Base-by-base conservation (phyloP, 2,329 filamentous ascomycete genomes). In the Cladosporium phlei region DNA sequence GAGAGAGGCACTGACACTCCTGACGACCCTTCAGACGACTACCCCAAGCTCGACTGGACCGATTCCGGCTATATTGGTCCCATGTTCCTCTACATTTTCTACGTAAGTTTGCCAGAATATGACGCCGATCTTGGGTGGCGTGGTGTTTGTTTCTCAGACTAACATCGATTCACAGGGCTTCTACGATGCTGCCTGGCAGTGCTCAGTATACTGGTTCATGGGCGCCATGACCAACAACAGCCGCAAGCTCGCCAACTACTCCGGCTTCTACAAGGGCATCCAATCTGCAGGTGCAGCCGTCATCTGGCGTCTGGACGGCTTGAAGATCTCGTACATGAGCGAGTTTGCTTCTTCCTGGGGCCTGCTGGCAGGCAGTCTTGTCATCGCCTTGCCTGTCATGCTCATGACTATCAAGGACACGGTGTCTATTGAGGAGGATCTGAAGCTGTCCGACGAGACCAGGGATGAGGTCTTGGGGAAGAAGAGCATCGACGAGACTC, bases 151-250 rank as follows among this genome's bases (percentile, higher is more conserved):
- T n/a, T n/a, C n/a, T n/a, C n/a, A n/a, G n/a, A n/a, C n/a, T 22
- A 7, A 21, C 19, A 16, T 16, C 3, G 14, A 11, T n/a, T n/a
- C 3, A 34, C 29, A 45, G 42, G 42, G 42, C 17, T 45, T 45
- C 44, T 34, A 47, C 28, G 44, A 47, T 27, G 44, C 44, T 9
- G 44, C 44, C 11, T 47, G 44, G 44, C 44, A 47, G 17, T 47
- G 44, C 35, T 33, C 27, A 7, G 44, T 47, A 7, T 47, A 47
- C 44, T 47, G 83, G 83, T 90, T 85, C 72, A 95, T 97, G 85
- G 91, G 91, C 40, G 80, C 90, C 6, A 76, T 96, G 33, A 90
- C 87, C 63, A 97, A 97, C 78, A 95, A 91, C 53, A 82, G 86
- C 51, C 88, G 90, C 66, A 91, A 89, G 67, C 79, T 91, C 21